Percentiles rank a stretch among this genome's conserved stretches.
These are phyloP conservation scores for Sclerotinia trifoliorum DNA, from an alignment of 2,329 filamentous ascomycete genomes.

Conservation along the genomic window DNA sequence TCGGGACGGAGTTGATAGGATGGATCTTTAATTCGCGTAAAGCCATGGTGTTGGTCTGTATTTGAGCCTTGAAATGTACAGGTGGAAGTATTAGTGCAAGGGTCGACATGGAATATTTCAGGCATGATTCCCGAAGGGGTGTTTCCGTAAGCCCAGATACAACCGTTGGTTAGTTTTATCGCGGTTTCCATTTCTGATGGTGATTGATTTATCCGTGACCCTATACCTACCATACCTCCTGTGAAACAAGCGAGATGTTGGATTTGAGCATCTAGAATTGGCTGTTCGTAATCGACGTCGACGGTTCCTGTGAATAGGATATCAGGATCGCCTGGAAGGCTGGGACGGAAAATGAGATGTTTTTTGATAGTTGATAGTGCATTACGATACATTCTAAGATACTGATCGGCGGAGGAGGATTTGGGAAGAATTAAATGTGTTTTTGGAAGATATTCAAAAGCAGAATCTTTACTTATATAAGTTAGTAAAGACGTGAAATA, in stretches of 20 bases:
- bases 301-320: slow-evolving; percentile 50
- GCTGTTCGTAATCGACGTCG: slow-evolving; percentile 28
- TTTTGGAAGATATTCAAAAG: slow-evolving; percentile 64
- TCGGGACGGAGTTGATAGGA: slow-evolving; percentile 58
- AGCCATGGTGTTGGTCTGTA: neutral
- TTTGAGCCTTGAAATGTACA: slow-evolving; percentile 29
- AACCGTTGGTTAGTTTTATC: slow-evolving; percentile 57
- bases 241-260: slow-evolving; percentile 69
- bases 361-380: slow-evolving; percentile 47
- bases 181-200: slow-evolving; percentile 54
- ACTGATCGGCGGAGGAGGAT: slow-evolving; percentile 34
- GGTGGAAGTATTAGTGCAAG: slow-evolving; percentile 22
- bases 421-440: slow-evolving; percentile 41
- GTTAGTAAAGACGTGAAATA: slow-evolving; percentile 52
- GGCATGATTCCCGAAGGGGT: slow-evolving; percentile 60
- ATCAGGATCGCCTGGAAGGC: slow-evolving; percentile 45
- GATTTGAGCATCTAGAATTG: slow-evolving; percentile 34
- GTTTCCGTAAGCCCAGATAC: slow-evolving; percentile 57
- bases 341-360: slow-evolving; percentile 44
- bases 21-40: slow-evolving; percentile 22
- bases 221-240: slow-evolving; percentile 66
- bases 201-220: slow-evolving; percentile 56
- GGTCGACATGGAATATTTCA: slow-evolving; percentile 48
- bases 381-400: slow-evolving; percentile 44
- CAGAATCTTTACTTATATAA: slow-evolving; percentile 58